Evolutionary conservation across 108 stramenopile species (phyloP).

Genomic region (Discostella stelligeroides): DNA sequence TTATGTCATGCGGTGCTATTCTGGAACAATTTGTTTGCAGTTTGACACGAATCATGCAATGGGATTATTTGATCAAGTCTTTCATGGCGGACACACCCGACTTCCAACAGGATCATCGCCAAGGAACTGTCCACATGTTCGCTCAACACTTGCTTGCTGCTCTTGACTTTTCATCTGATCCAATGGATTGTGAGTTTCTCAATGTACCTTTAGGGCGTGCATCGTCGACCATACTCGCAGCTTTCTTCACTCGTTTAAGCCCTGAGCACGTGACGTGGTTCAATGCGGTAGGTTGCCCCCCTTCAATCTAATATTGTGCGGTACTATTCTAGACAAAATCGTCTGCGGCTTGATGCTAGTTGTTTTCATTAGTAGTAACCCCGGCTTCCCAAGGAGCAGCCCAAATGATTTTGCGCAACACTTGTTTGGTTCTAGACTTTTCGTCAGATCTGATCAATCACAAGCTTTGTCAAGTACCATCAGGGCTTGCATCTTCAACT

Average conservation of each 20-base stretch:
- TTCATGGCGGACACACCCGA: neutral
- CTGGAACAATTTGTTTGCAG: conserved; percentile 51
- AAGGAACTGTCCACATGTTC: conserved; percentile 5
- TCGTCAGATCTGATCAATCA: too few relatives aligned
- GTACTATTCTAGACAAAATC: too few relatives aligned
- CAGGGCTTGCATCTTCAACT: too few relatives aligned
- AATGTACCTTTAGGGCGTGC: conserved; percentile 18
- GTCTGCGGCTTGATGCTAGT: too few relatives aligned
- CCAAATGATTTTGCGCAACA: too few relatives aligned
- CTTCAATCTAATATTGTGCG: too few relatives aligned
- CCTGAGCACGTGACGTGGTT: neutral
- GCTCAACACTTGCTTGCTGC: conserved; percentile 25
- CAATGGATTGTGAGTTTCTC: conserved; percentile 9
- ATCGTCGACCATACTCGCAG: conserved; percentile 2
- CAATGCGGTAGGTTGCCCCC: too few relatives aligned
- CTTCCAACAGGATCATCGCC: conserved; percentile 3
- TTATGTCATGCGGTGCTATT: conserved; percentile 14
- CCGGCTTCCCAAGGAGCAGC: too few relatives aligned
- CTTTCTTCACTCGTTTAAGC: neutral
- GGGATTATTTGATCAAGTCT: conserved; percentile 25
- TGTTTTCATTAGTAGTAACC: too few relatives aligned
- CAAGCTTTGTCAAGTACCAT: too few relatives aligned
- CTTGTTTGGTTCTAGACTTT: too few relatives aligned
- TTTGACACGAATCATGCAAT: conserved; percentile 34
- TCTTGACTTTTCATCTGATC: conserved; percentile 29